These are phyloP conservation scores for Mycena kentingensis DNA, from an alignment of 768 basidiomycete species.

Conservation along the genomic window DNA sequence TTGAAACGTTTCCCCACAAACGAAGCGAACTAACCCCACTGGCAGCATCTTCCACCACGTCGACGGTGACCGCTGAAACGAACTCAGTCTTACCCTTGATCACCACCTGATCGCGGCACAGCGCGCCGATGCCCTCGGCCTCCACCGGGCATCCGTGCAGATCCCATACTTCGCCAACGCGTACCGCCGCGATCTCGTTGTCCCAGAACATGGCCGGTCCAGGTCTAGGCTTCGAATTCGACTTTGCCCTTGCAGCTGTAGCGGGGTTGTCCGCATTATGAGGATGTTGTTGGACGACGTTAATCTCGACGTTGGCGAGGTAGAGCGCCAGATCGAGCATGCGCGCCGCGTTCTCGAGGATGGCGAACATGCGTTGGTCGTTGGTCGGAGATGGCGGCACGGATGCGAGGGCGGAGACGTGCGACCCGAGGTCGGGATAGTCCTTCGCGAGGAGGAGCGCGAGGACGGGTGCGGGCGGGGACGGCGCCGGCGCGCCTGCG, in stretches of 20 bases:
- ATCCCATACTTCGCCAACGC: background rate
- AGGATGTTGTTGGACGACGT: too few species aligned
- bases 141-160: background rate
- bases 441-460: background rate
- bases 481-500: background rate
- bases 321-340: too few species aligned
- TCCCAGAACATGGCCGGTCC: background rate
- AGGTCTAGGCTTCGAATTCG: background rate
- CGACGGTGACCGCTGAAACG: too few species aligned
- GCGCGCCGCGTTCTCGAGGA: too few species aligned
- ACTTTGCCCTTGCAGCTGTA: background rate
- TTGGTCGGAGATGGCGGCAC: too few species aligned
- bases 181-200: background rate
- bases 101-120: background rate
- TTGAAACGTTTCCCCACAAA: too few species aligned
- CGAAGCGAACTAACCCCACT: too few species aligned
- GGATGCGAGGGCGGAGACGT: too few species aligned
- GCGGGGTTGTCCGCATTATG: background rate
- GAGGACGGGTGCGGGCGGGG: constrained; percentile 2
- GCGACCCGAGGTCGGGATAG: too few species aligned
- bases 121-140: background rate
- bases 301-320: too few species aligned
- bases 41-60: too few species aligned
- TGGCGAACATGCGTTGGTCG: too few species aligned
- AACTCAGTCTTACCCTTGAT: background rate